Percentiles rank a stretch among this genome's conserved stretches.
phyloP scores from a whole-genome alignment of 2,329 filamentous ascomycete genomes.

The Penicillium sp. region DNA sequence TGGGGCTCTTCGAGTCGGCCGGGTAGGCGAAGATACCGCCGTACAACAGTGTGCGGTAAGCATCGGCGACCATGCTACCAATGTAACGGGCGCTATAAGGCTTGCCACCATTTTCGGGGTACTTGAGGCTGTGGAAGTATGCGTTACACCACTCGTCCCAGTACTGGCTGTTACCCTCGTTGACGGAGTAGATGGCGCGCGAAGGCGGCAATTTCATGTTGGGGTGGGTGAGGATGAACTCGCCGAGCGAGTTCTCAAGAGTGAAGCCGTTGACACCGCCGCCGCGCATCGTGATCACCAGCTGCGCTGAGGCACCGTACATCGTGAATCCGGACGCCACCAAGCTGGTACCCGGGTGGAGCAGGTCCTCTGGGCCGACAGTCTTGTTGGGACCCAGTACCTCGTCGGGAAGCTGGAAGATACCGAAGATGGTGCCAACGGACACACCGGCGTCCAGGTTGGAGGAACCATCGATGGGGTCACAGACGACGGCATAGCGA shows the following conservation, averaged over 20 bases:
- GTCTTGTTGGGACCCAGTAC: conserved; percentile 52
- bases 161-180: conserved; percentile 97
- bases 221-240: conserved; percentile 98
- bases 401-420: conserved; percentile 83
- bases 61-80: conserved; percentile 96
- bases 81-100: conserved; percentile 96
- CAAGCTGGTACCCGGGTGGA: conserved; percentile 85
- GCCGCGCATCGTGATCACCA: conserved; percentile 95
- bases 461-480: conserved; percentile 96
- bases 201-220: conserved; percentile 82
- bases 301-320: conserved; percentile 95
- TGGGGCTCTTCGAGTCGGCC: conserved; percentile 95
- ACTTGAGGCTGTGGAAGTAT: conserved; percentile 89
- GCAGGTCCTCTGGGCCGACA: conserved; percentile 66
- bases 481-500: conserved; percentile 92
- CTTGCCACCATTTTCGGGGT: conserved; percentile 67
- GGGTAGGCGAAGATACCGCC: conserved; percentile 98
- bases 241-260: conserved; percentile 90
- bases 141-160: conserved; percentile 85
- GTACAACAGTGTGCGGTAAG: conserved; percentile 91
- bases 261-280: conserved; percentile 96
- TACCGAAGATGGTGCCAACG: conserved; percentile 93
- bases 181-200: conserved; percentile 92
- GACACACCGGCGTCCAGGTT: conserved; percentile 97
- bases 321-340: conserved; percentile 98